Evolutionary conservation across 148 eudicot species (phyloP), one percentile per base, ranked within the genome.

Genomic region (Chenopodium album): DNA sequence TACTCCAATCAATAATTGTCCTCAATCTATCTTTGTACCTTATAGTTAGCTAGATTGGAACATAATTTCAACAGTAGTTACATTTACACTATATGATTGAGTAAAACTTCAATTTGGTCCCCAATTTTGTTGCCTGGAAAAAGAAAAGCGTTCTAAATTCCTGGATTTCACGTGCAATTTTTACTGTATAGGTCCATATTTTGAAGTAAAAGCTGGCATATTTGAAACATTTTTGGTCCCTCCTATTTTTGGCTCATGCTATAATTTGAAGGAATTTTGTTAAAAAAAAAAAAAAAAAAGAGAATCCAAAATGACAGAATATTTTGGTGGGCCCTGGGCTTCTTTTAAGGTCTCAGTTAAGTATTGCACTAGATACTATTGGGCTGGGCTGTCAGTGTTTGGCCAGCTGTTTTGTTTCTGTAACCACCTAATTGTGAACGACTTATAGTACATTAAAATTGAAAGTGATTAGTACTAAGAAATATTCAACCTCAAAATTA

Each of bases 151-250:
- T 54, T 54, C 8, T 20, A 62, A 26, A 76, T 50, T 54, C 78
- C 46, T 76, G 78, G 44, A 16, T 54, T 75, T 75, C 66, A 75
- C 66, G 41, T 54, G 78, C 66, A 75, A 9, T 56, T 9, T 14
- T 13, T 19, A 62, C 65, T 19, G 65, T 62, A 17, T 7, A 62
- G 23, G 54, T 48, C 14, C 13, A 60, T 37, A 37, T 37, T 37
- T 37, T 37, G 44, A 37, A 37, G 44, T 59, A 11, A 26, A 63
- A 63, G 66, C 26, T 63, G 66, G 28, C 66, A 63, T 19, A 14
- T 60, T 60, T 14, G n/a, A 16, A 14, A 60, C 7, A 5, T 37
- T 6, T 56, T 56, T 14, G 62, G 62, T 56, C 62, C 62, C 62
- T 56, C 62, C 22, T 19, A 12, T 17, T 13, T 2, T 17, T 56